Conservation (phyloP, 139 green algal species). For the Closterium sp. region DNA sequence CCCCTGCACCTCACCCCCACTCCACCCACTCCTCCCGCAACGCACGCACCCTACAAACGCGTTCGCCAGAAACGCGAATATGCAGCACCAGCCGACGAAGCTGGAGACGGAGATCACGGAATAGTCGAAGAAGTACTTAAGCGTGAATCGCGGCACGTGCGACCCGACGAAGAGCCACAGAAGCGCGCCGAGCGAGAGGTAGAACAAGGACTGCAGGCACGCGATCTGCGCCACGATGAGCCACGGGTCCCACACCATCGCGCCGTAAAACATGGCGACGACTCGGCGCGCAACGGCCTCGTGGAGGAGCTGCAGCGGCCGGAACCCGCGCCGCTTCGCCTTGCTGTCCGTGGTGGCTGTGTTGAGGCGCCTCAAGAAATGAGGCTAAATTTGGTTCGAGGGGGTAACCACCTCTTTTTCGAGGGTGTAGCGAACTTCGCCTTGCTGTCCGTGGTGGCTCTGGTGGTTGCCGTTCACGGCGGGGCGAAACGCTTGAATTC, state of each 20-base stretch:
- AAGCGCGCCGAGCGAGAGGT: conserved; percentile 32
- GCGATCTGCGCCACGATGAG: conserved; percentile 46
- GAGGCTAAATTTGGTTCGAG: no score
- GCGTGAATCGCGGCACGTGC: conserved; percentile 35
- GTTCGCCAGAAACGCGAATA: conserved; percentile 42
- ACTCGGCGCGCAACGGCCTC: conserved; percentile 8
- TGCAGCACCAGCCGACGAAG: conserved; percentile 40
- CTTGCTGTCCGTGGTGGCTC: no score
- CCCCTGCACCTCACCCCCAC: not conserved
- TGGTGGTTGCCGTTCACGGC: no score
- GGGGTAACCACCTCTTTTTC: no score
- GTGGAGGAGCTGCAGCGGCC: not conserved
- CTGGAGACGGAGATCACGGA: not conserved
- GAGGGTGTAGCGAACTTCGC: no score
- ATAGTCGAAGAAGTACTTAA: conserved; percentile 45
- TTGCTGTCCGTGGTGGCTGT: conserved; percentile 6
- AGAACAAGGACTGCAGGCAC: conserved; percentile 32
- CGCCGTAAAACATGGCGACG: conserved; percentile 51
- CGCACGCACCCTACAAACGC: conserved; percentile 35
- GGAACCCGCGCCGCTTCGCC: not conserved
- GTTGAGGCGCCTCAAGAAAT: no score
- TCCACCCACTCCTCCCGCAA: not conserved
- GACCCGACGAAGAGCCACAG: conserved; percentile 42
- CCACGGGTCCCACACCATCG: conserved; percentile 50
- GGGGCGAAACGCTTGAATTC: no score